Percentiles rank a stretch among this genome's conserved stretches.
Conservation (phyloP, 805 yeast genomes). For the Zygotorulaspora chibaensis region DNA sequence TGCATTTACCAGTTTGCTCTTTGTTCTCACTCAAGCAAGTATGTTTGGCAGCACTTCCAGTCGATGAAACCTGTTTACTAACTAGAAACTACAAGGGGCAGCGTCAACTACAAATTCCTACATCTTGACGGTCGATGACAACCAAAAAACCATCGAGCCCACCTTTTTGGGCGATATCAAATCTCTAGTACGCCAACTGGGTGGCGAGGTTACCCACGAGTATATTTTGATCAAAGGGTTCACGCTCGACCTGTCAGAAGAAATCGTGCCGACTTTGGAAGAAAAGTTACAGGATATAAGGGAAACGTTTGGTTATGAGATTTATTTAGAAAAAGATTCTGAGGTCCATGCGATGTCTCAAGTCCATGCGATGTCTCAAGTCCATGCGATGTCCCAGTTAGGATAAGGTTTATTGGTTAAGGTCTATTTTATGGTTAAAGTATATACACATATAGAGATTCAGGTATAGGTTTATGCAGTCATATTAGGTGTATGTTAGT, state of each 20-base stretch:
- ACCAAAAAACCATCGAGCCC: constrained; percentile 6
- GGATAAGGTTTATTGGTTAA: background rate
- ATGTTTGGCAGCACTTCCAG: background rate
- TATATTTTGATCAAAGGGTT: constrained; percentile 48
- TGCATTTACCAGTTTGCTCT: background rate
- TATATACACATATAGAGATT: background rate
- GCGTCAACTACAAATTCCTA: constrained; percentile 15
- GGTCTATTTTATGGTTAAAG: background rate
- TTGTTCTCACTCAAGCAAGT: constrained; percentile 5
- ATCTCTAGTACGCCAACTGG: constrained; percentile 35
- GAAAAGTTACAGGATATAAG: constrained; percentile 17
- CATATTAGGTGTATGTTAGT: background rate
- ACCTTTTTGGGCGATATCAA: constrained; percentile 30
- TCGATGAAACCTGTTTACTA: background rate
- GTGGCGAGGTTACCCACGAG: constrained; percentile 46
- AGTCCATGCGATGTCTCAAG: constrained; percentile 6
- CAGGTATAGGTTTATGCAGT: background rate
- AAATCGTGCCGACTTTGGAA: constrained; percentile 22
- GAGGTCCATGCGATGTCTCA: constrained; percentile 26
- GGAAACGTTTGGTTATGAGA: constrained; percentile 16
- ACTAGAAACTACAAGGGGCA: constrained; percentile 1
- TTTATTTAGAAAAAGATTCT: constrained; percentile 27
- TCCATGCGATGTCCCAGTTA: constrained; percentile 4
- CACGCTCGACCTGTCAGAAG: constrained; percentile 39
- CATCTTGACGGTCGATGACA: constrained; percentile 18